Conservation (phyloP, 495 filamentous ascomycete species). For the Annulohypoxylon maeteangense region DNA sequence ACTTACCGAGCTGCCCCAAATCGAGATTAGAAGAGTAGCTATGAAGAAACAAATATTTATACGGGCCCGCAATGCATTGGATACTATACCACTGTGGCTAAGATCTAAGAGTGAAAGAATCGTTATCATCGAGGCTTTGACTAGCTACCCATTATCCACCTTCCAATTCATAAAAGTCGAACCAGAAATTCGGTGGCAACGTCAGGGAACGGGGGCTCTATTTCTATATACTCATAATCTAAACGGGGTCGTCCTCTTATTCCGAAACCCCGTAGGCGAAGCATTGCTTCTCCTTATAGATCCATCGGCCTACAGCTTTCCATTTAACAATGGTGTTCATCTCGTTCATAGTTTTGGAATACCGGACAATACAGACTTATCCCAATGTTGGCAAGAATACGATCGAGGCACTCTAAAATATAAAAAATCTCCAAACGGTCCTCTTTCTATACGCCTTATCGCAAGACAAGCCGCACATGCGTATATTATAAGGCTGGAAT, state of each 20-base stretch:
- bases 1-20: neutral
- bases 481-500: neutral
- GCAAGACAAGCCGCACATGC: neutral
- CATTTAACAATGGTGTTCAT: neutral
- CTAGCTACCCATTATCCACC: neutral
- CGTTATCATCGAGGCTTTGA: neutral
- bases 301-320: neutral
- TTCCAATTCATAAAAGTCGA: neutral
- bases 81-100: neutral
- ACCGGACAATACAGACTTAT: neutral
- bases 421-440: neutral
- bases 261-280: neutral
- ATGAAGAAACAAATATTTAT: neutral
- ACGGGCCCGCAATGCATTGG: neutral
- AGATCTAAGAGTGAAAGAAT: neutral
- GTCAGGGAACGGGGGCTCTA: neutral
- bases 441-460: neutral
- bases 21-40: neutral
- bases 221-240: neutral
- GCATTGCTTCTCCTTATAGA: neutral
- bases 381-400: neutral
- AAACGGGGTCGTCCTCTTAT: neutral
- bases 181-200: neutral
- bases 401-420: neutral
- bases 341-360: neutral